Conservation (phyloP, 176 grass and related monocot genomes). For the Echinochloa phyllopogon region DNA sequence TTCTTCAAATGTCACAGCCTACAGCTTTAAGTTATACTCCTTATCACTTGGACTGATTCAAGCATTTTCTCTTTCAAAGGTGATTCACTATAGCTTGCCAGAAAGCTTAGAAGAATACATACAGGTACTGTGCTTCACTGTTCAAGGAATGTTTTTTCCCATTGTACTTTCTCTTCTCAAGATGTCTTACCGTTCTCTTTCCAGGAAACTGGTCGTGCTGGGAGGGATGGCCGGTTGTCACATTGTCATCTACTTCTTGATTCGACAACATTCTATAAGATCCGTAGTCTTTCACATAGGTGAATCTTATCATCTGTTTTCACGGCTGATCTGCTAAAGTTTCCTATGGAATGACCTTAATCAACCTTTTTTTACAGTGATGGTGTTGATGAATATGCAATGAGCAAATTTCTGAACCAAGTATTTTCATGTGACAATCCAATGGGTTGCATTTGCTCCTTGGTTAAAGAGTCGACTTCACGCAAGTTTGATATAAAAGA, state of each 20-base stretch:
- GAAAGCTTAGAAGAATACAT: slow-evolving; percentile 99
- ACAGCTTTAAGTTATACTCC: slow-evolving; percentile 26
- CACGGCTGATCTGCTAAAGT: slow-evolving; percentile 30
- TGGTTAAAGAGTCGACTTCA: slow-evolving; percentile 77
- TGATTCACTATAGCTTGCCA: slow-evolving; percentile 95
- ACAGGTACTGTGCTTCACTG: slow-evolving; percentile 59
- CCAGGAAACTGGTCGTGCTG: slow-evolving; percentile 98
- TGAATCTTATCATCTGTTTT: slow-evolving; percentile 26
- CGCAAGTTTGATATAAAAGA: slow-evolving; percentile 96
- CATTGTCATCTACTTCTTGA: slow-evolving; percentile 94
- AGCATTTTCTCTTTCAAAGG: slow-evolving; percentile 57
- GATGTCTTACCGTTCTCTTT: slow-evolving; percentile 41
- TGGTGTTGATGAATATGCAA: slow-evolving; percentile 83
- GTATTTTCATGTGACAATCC: slow-evolving; percentile 65
- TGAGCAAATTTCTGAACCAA: slow-evolving; percentile 89
- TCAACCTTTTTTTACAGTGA: slow-evolving; percentile 60
- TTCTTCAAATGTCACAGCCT: slow-evolving; percentile 14
- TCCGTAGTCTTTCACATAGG: slow-evolving; percentile 84
- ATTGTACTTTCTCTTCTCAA: slow-evolving; percentile 30
- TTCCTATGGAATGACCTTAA: slow-evolving; percentile 39
- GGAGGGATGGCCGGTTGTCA: slow-evolving; percentile 83
- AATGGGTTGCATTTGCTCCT: slow-evolving; percentile 64
- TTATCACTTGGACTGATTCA: slow-evolving; percentile 44
- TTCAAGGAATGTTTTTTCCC: background rate
- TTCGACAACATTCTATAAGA: slow-evolving; percentile 80